Conservation (phyloP, 176 grass and related monocot species). For the Alloteropsis semialata region DNA sequence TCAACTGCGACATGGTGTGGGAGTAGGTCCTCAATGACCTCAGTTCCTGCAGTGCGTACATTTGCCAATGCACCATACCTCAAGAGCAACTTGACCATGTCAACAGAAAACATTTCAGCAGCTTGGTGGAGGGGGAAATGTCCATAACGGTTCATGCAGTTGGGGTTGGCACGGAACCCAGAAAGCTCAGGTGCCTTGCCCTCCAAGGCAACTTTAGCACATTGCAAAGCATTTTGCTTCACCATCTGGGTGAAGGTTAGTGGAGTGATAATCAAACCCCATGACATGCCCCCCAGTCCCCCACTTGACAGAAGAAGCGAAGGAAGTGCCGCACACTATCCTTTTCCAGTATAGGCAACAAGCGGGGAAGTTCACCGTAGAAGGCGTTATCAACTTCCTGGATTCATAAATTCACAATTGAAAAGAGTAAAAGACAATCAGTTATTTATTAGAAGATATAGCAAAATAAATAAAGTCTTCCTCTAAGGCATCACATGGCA, state of each 20-base stretch:
- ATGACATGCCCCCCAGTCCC: neutral
- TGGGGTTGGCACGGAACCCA: conserved; percentile 21
- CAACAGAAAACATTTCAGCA: conserved; percentile 19
- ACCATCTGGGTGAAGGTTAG: conserved; percentile 14
- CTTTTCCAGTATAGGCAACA: neutral
- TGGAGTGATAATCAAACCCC: conserved; percentile 15
- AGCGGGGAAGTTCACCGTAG: neutral
- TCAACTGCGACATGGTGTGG: conserved; percentile 36
- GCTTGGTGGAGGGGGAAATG: conserved; percentile 26
- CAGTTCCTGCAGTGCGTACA: neutral
- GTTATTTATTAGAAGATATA: neutral
- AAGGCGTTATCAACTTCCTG: neutral
- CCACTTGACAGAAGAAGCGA: neutral
- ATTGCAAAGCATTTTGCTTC: conserved; percentile 3
- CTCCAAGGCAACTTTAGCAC: conserved; percentile 19
- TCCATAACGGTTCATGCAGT: conserved; percentile 13
- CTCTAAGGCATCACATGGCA: neutral
- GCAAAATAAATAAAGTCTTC: neutral
- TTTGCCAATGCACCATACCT: neutral
- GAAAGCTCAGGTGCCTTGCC: neutral
- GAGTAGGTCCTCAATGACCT: conserved; percentile 19
- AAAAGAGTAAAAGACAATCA: neutral
- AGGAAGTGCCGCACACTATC: neutral
- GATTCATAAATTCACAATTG: neutral
- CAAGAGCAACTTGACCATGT: conserved; percentile 25